A percentile compares a stretch with the other conserved stretches of the same genome.
Evolutionary conservation across 1,139 yeast species (phyloP).

Genomic region (Entelexis sorbosivorans): DNA sequence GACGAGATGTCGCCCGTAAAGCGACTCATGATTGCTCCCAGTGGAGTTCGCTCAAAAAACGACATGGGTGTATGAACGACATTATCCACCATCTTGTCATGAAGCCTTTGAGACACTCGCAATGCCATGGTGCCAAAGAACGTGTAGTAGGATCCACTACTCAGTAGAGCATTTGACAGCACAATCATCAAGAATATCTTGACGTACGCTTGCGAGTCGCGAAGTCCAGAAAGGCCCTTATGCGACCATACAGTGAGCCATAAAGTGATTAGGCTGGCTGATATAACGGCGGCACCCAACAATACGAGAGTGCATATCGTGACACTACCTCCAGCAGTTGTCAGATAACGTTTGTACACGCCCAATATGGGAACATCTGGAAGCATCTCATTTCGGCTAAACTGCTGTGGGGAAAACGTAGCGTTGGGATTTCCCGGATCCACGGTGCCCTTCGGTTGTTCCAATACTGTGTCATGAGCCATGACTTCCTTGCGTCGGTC

Average conservation of each 20-base stretch:
- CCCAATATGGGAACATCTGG: slow-evolving; percentile 9
- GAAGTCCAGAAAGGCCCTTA: slow-evolving; percentile 16
- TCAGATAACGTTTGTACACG: slow-evolving; percentile 16
- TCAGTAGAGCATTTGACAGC: slow-evolving; percentile 4
- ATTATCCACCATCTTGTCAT: slow-evolving; percentile 63
- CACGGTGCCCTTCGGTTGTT: neutral
- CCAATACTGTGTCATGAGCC: neutral
- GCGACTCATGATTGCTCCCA: slow-evolving; percentile 58
- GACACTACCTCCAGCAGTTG: slow-evolving; percentile 8
- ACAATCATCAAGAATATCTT: slow-evolving; percentile 14
- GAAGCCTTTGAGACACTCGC: slow-evolving; percentile 36
- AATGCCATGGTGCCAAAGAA: slow-evolving; percentile 21
- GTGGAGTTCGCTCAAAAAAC: slow-evolving; percentile 55
- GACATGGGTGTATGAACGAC: slow-evolving; percentile 70
- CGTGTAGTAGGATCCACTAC: slow-evolving; percentile 11
- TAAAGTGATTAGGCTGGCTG: slow-evolving; percentile 16
- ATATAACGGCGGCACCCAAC: slow-evolving; percentile 6
- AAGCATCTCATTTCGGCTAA: slow-evolving; percentile 5
- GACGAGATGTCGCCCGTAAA: slow-evolving; percentile 65
- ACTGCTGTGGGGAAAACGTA: neutral
- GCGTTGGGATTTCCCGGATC: neutral
- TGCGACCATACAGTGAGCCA: slow-evolving; percentile 80
- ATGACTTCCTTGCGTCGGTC: neutral
- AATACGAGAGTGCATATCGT: neutral
- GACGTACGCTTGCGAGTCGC: slow-evolving; percentile 17